Evolutionary conservation across 768 basidiomycete genomes (phyloP).

Genomic region (Boletellus ananiceps): DNA sequence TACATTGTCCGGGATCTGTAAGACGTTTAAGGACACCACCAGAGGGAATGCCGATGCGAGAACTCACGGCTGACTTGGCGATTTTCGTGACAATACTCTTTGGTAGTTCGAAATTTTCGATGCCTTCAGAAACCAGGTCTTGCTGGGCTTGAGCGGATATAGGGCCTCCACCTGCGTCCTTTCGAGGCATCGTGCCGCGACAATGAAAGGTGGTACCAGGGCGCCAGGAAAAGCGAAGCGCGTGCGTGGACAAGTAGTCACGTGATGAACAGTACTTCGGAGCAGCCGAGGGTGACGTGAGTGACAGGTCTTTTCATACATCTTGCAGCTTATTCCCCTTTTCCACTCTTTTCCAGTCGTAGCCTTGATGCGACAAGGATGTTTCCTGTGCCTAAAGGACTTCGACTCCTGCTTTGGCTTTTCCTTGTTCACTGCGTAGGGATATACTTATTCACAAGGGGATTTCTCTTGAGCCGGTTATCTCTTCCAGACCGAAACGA

Average conservation of each 20-base stretch:
- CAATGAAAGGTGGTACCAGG: background rate
- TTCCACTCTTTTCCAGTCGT: background rate
- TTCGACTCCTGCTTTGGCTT: slow-evolving; percentile 49
- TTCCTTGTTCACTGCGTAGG: slow-evolving; percentile 67
- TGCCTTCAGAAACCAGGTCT: slow-evolving; percentile 74
- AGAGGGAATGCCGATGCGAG: background rate
- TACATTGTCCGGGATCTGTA: slow-evolving; percentile 74
- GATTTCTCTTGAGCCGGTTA: slow-evolving; percentile 81
- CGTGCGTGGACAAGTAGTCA: background rate
- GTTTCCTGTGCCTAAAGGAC: slow-evolving; percentile 10
- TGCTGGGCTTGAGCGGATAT: slow-evolving; percentile 76
- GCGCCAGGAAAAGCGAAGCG: too few relatives aligned
- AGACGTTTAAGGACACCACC: background rate
- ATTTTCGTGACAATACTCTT: slow-evolving; percentile 79
- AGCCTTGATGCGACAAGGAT: slow-evolving; percentile 16
- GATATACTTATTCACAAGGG: slow-evolving; percentile 85
- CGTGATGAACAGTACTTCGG: background rate
- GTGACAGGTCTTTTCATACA: background rate
- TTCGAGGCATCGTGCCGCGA: slow-evolving; percentile 57
- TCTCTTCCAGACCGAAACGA: slow-evolving; percentile 28
- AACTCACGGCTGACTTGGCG: slow-evolving; percentile 77
- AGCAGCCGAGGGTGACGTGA: background rate
- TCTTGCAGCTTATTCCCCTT: background rate
- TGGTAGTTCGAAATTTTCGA: slow-evolving; percentile 87
- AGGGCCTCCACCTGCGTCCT: slow-evolving; percentile 50